These are phyloP conservation scores for Populus ilicifolia DNA, from an alignment of 345 rosid species.

Conservation along the genomic window DNA sequence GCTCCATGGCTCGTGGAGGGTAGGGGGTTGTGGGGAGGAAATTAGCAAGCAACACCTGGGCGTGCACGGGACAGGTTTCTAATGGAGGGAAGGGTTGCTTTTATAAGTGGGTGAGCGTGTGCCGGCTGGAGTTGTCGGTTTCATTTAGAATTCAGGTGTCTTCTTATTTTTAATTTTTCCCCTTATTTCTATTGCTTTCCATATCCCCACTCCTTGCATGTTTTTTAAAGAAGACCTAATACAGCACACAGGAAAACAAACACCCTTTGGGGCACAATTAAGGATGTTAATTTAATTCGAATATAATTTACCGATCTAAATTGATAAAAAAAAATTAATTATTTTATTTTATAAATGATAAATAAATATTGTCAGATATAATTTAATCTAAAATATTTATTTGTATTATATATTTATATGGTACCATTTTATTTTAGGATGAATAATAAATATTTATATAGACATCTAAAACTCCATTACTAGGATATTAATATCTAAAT, in stretches of 20 bases:
- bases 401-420: no score
- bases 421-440: no score
- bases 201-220: neutral
- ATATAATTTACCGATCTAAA: no score
- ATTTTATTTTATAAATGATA: no score
- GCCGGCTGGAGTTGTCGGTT: neutral
- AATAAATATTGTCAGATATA: no score
- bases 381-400: no score
- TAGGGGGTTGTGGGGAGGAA: neutral
- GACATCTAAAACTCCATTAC: no score
- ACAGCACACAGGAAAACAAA: neutral
- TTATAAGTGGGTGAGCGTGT: neutral
- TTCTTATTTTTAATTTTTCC: neutral
- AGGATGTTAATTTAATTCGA: no score
- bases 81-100: neutral
- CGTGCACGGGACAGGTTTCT: neutral
- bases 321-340: no score
- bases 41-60: neutral
- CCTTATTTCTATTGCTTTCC: neutral
- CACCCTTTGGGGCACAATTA: neutral
- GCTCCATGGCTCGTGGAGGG: conserved; percentile 14
- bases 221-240: neutral
- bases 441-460: no score
- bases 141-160: neutral
- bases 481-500: no score